Base-by-base conservation (phyloP, 1,284 basidiomycete species). In the Tremellales sp. region DNA sequence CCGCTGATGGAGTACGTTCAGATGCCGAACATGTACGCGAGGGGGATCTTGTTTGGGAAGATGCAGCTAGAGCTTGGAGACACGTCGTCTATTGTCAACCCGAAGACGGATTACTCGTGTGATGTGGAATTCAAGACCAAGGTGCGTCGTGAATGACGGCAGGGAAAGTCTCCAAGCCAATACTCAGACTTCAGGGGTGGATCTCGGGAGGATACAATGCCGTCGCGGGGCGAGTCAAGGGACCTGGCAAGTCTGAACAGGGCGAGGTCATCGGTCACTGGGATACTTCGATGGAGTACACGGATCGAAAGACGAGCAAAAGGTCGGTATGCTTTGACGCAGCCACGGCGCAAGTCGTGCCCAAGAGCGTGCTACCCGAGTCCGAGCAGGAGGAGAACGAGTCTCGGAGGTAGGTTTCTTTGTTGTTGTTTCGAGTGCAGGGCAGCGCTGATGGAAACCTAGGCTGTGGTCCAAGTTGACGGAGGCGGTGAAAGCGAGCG, bases 71-170 rank as follows among this genome's bases (percentile, higher is more conserved):
- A 99, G 75, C 78, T 99, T 13, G 94, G 94, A 8, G 94, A 98
- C 73, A 81, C 82, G 25, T 90, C 88, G 63, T 80, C 77, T n/a
- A 87, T 92, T 47, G 81, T 81, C 72, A 93, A 92, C 74, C 84
- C 86, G 54, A 81, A 81, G 59, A 84, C 82, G 40, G 82, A 83
- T 25, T 73, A 91, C 53, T 75, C 71, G 37, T 87, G 86, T 54
- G 91, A 97, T 65, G 76, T 98, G 33, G 92, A 97, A 60, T 99
- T 98, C 78, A 98, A 97, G 78, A 95, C 91, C 21, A 97, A 97
- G 81, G 87, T 66, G 19, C 21, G 35, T 37, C 44, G 19, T 10
- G 7, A 35, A 28, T 40, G 14, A 25, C 24, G 16, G 1, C 24
- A 16, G 29, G 29, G 32, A 29, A 13, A 16, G 27, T 27, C 19